These are phyloP conservation scores for Pilaira anomala DNA, from an alignment of 192 early-diverging fungal species.

Conservation along the genomic window DNA sequence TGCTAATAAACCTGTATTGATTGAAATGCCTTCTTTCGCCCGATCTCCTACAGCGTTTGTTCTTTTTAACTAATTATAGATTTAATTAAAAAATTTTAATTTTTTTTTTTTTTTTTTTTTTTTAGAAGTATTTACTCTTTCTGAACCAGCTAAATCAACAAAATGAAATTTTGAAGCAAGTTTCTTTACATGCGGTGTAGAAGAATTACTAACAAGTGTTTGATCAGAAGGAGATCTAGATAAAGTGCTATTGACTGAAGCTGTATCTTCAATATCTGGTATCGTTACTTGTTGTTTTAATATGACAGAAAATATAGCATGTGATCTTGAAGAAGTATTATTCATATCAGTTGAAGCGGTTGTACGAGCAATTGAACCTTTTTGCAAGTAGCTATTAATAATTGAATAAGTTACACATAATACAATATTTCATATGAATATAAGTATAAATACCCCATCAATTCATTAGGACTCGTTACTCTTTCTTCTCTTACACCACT, in stretches of 20 bases:
- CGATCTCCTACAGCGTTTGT: constrained; percentile 91
- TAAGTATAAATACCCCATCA: constrained; percentile 39
- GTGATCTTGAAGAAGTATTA: constrained; percentile 86
- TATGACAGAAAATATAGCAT: constrained; percentile 94
- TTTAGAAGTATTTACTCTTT: constrained; percentile 58
- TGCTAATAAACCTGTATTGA: constrained; percentile 91
- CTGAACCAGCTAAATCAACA: constrained; percentile 98
- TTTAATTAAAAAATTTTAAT: not conserved
- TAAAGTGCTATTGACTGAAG: not conserved
- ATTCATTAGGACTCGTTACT: constrained; percentile 62
- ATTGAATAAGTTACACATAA: not conserved
- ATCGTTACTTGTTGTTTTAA: constrained; percentile 69
- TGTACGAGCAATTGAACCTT: constrained; percentile 54
- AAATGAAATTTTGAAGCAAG: constrained; percentile 86
- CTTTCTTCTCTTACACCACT: constrained; percentile 77
- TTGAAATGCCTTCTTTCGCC: constrained; percentile 94
- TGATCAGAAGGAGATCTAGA: not conserved
- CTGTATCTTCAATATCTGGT: constrained; percentile 15
- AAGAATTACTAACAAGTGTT: not conserved
- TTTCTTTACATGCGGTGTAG: not conserved
- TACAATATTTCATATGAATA: not conserved
- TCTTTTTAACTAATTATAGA: constrained; percentile 66
- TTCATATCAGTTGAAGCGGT: constrained; percentile 98
- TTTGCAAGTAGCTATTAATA: constrained; percentile 43
- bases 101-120: not conserved